Base-by-base conservation (phyloP, 2,329 filamentous ascomycete species). In the Coniochaeta sp. region DNA sequence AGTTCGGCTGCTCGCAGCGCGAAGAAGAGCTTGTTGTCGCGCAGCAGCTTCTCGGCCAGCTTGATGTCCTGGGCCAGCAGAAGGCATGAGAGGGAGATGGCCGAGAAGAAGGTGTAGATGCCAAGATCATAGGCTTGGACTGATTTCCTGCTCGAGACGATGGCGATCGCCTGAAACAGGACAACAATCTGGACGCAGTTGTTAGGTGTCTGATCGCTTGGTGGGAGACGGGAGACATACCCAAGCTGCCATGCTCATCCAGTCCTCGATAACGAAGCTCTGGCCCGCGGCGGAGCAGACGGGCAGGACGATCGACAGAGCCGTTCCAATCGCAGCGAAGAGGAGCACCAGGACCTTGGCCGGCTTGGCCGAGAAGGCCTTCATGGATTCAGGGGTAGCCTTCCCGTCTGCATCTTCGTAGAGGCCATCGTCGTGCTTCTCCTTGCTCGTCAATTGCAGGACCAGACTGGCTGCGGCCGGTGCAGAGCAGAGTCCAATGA, bases 351-450 rank as follows among this genome's bases (percentile, higher is more conserved):
- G 69, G 4, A 75, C 62, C 68, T 88, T 89, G 59, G 86, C 80
- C 60, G 79, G 67, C 60, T 76, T 82, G 63, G 84, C 81, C 30
- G 87, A 88, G 68, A 87, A 92, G 42, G 78, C 78, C 24, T 79
- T 79, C 58, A 85, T 70, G 1, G 86, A 85, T 68, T 88, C 85
- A 44, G 83, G 79, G 0, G 85, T 88, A 34, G 87, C 88, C 63
- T 81, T 78, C 56, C 89, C 89, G 72, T 93, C 89, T 62, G 80
- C 74, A 68, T 93, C 89, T 65, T 86, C 76, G 67, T 92, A 92
- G 14, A 79, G 75, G 12, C 79, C 73, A 44, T 80, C 75, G 60
- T 73, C 74, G 60, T 64, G 70, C 30, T 62, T 68, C 61, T 71
- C 66, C 50, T 67, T 65, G 55, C 60, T 69, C 62, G 56, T 65